Conservation (phyloP, 805 yeast species). For the Sungouiella blattae region DNA sequence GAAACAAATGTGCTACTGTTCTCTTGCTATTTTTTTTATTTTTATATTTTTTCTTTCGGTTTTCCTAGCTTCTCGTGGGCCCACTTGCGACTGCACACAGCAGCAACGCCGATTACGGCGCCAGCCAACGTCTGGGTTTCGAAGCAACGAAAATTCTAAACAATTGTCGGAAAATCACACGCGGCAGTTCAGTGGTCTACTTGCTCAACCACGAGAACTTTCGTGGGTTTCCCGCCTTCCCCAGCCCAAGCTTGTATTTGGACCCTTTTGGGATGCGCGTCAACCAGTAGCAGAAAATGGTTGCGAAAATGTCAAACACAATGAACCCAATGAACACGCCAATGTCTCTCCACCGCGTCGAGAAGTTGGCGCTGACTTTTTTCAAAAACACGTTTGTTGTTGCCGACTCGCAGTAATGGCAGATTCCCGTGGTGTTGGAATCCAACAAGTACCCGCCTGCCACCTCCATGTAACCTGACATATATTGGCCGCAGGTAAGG, state of each 20-base stretch:
- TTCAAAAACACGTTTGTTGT: slow-evolving; percentile 1
- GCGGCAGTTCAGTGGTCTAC: no score
- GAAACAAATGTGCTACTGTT: no score
- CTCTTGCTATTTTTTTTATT: no score
- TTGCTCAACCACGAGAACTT: no score
- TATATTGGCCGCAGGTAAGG: slow-evolving; percentile 19
- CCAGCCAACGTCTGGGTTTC: no score
- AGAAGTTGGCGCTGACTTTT: neutral
- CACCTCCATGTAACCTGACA: slow-evolving; percentile 25
- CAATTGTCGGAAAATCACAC: no score
- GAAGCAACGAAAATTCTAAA: no score
- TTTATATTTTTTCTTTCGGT: no score
- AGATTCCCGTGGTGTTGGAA: slow-evolving; percentile 21
- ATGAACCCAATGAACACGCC: slow-evolving; percentile 3
- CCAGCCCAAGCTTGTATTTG: neutral
- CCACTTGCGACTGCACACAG: no score
- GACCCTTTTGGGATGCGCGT: slow-evolving; percentile 1
- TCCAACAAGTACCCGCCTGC: slow-evolving; percentile 49
- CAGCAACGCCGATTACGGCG: no score
- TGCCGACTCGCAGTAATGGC: neutral
- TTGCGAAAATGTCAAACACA: neutral
- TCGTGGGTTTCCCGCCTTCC: no score
- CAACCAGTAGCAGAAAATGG: slow-evolving; percentile 1
- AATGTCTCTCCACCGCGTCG: slow-evolving; percentile 1
- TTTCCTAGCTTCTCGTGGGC: no score